These are phyloP conservation scores for Geranium brycei DNA, from an alignment of 345 rosid species.

Conservation along the genomic window DNA sequence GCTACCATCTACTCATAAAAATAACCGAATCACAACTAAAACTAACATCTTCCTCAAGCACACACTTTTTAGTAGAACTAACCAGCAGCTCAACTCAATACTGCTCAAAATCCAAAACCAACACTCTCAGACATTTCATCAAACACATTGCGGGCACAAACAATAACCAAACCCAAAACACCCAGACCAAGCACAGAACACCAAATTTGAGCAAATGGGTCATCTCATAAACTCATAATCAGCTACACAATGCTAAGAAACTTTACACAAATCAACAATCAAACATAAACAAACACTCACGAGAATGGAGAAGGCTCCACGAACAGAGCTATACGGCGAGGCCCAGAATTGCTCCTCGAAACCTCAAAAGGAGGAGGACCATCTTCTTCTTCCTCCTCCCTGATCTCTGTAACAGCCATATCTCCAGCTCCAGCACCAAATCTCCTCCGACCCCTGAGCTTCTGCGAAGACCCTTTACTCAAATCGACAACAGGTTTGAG, in stretches of 20 bases:
- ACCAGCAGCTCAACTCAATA: not conserved
- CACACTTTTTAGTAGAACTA: not conserved
- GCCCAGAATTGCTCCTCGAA: slow-evolving; percentile 35
- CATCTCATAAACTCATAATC: not conserved
- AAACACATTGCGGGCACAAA: not conserved
- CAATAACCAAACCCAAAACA: not conserved
- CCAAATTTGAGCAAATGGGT: not conserved
- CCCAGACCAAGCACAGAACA: not conserved
- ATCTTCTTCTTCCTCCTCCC: slow-evolving; percentile 39
- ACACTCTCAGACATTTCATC: slow-evolving; percentile 4
- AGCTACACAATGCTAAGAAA: not conserved
- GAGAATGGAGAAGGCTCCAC: slow-evolving; percentile 98
- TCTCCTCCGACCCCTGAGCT: not conserved
- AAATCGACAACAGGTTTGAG: not conserved
- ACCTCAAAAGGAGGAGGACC: slow-evolving; percentile 39
- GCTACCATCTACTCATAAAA: no score
- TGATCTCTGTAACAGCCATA: slow-evolving; percentile 43
- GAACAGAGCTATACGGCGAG: slow-evolving; percentile 84
- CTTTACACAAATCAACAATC: no score
- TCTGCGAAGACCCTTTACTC: not conserved
- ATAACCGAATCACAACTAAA: no score
- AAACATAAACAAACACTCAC: slow-evolving; percentile 30
- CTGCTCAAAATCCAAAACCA: not conserved
- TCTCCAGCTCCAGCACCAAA: slow-evolving; percentile 7
- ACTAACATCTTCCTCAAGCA: not conserved